A percentile compares a stretch with the other conserved stretches of the same genome.
Evolutionary conservation across 2,329 filamentous ascomycete species (phyloP).

Genomic region (Metarhizium brunneum): DNA sequence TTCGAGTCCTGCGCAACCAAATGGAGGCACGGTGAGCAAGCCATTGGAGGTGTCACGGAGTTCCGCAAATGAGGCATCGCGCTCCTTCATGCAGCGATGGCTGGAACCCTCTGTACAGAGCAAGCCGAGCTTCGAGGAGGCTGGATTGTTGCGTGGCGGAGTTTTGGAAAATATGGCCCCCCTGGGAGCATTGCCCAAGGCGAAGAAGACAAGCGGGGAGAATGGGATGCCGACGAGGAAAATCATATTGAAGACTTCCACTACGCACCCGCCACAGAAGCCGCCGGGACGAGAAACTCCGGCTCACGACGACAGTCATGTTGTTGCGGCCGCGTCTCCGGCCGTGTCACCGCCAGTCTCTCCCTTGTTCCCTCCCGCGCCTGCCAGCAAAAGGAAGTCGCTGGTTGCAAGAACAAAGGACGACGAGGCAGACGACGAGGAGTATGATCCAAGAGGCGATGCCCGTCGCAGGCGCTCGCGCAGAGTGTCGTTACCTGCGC

Average conservation of each 20-base stretch:
- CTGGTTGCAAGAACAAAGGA: slow-evolving; percentile 13
- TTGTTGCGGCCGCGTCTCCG: slow-evolving; percentile 10
- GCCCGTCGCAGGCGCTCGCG: slow-evolving; percentile 23
- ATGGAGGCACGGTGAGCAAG: slow-evolving; percentile 17
- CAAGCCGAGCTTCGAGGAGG: slow-evolving; percentile 69
- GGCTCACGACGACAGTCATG: slow-evolving; percentile 14
- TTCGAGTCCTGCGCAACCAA: slow-evolving; percentile 40
- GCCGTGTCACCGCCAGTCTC: slow-evolving; percentile 6
- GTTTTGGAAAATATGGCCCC: slow-evolving; percentile 80
- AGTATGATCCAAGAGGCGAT: slow-evolving; percentile 32
- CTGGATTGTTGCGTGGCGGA: slow-evolving; percentile 61
- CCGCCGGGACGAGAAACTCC: slow-evolving; percentile 10
- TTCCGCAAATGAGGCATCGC: slow-evolving; percentile 28
- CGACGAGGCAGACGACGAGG: slow-evolving; percentile 30
- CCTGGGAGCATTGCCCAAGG: slow-evolving; percentile 63
- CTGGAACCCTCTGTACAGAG: slow-evolving; percentile 48
- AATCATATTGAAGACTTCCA: slow-evolving; percentile 36
- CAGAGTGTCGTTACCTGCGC: slow-evolving; percentile 19
- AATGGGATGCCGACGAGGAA: slow-evolving; percentile 25
- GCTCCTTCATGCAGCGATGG: slow-evolving; percentile 46
- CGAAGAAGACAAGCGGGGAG: slow-evolving; percentile 26
- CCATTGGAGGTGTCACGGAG: slow-evolving; percentile 28
- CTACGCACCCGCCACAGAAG: slow-evolving; percentile 16
- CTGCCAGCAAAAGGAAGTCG: slow-evolving; percentile 13
- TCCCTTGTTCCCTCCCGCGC: slow-evolving; percentile 13